Percentiles rank a stretch among this genome's conserved stretches.
Evolutionary conservation across 2,329 filamentous ascomycete genomes (phyloP).

Genomic region (Aspergillus puulaauensis): DNA sequence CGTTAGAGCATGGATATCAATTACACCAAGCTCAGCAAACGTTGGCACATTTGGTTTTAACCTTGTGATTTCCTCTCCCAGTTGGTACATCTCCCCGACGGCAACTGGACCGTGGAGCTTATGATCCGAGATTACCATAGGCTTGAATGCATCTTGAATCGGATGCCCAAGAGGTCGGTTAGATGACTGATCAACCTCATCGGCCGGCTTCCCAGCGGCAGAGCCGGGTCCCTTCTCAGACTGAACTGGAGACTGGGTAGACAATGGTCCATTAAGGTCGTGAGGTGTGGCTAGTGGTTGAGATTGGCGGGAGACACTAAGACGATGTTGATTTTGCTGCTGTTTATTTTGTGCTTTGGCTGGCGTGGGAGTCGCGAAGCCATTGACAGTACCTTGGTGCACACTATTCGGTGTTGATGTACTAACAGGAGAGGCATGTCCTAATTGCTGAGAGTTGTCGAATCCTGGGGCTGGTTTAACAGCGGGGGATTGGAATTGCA

Average conservation of each 20-base stretch:
- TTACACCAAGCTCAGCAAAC: slow-evolving; percentile 75
- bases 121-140: slow-evolving; percentile 47
- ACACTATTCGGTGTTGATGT: slow-evolving; percentile 30
- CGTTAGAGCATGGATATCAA: slow-evolving; percentile 87
- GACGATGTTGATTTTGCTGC: slow-evolving; percentile 30
- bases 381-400: slow-evolving; percentile 37
- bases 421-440: slow-evolving; percentile 33
- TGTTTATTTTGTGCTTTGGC: slow-evolving; percentile 35
- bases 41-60: slow-evolving; percentile 73
- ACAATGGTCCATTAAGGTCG: slow-evolving; percentile 28
- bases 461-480: slow-evolving; percentile 54
- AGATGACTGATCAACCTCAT: slow-evolving; percentile 30
- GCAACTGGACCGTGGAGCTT: slow-evolving; percentile 71
- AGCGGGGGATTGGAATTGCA: slow-evolving; percentile 45
- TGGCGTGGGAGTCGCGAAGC: slow-evolving; percentile 39
- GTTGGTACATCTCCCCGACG: slow-evolving; percentile 61
- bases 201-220: slow-evolving; percentile 28
- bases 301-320: slow-evolving; percentile 34
- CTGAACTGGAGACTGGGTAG: slow-evolving; percentile 29
- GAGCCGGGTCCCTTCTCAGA: slow-evolving; percentile 27
- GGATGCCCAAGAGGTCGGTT: slow-evolving; percentile 37
- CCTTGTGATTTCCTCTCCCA: slow-evolving; percentile 66
- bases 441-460: slow-evolving; percentile 32
- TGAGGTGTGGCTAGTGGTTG: slow-evolving; percentile 31
- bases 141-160: slow-evolving; percentile 48